These are phyloP conservation scores for Puccinia coronata DNA, from an alignment of 1,284 basidiomycete species.

Conservation along the genomic window DNA sequence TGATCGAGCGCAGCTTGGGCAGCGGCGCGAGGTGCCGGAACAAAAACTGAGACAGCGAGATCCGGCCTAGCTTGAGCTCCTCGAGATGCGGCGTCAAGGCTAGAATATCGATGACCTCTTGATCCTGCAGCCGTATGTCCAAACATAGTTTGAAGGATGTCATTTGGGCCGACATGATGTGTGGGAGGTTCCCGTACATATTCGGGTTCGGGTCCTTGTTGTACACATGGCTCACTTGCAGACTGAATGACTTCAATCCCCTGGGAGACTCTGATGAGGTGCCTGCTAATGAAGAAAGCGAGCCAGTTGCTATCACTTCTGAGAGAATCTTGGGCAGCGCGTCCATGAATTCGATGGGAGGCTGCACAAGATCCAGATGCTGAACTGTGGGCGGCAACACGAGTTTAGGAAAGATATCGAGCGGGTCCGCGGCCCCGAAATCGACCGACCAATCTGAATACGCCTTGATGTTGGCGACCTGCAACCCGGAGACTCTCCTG, in stretches of 20 bases:
- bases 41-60: background rate
- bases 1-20: background rate
- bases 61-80: background rate
- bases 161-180: background rate
- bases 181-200: background rate
- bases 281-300: background rate
- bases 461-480: constrained; percentile 10
- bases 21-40: background rate
- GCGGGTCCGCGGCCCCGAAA: background rate
- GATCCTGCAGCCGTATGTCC: constrained; percentile 7
- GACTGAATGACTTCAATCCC: constrained; percentile 3
- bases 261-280: background rate
- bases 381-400: background rate
- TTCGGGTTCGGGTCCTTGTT: background rate
- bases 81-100: background rate
- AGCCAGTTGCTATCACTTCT: background rate
- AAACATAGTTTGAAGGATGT: constrained; percentile 2
- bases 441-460: background rate
- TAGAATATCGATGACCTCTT: background rate
- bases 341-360: constrained; percentile 14
- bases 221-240: background rate
- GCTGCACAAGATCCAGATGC: constrained; percentile 6
- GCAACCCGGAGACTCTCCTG: background rate
- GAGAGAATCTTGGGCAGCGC: background rate
- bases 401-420: background rate